Conservation (phyloP, 208 protist genomes). For the Leptomonas seymouri region DNA sequence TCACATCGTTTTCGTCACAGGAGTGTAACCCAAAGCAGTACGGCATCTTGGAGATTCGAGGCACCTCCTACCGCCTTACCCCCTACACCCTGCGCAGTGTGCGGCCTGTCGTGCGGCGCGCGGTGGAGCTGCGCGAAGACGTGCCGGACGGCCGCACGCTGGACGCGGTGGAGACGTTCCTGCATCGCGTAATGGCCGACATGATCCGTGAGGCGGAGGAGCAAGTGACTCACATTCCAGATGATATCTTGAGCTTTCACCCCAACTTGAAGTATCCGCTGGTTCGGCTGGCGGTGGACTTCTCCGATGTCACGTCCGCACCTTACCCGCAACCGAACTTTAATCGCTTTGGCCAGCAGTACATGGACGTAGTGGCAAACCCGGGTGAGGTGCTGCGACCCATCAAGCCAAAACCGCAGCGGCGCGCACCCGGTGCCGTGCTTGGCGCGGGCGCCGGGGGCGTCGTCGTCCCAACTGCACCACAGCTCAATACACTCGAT, state of each 20-base stretch:
- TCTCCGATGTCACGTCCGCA: slow-evolving; percentile 64
- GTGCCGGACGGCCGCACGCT: slow-evolving; percentile 64
- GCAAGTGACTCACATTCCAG: slow-evolving; percentile 67
- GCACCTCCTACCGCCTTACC: slow-evolving; percentile 85
- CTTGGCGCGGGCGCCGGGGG: slow-evolving; percentile 7
- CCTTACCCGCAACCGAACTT: slow-evolving; percentile 87
- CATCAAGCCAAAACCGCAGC: slow-evolving; percentile 65
- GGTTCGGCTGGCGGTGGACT: slow-evolving; percentile 85
- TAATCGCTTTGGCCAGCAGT: slow-evolving; percentile 91
- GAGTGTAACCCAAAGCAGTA: slow-evolving; percentile 97
- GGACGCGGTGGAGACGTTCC: slow-evolving; percentile 85
- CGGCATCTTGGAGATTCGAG: slow-evolving; percentile 84
- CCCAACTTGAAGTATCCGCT: slow-evolving; percentile 87
- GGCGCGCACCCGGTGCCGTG: slow-evolving; percentile 9
- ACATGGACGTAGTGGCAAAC: slow-evolving; percentile 89
- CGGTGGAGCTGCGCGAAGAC: slow-evolving; percentile 72
- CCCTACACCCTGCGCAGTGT: slow-evolving; percentile 90
- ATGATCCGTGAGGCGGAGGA: slow-evolving; percentile 85
- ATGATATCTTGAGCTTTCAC: slow-evolving; percentile 78
- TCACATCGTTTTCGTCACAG: slow-evolving; percentile 93
- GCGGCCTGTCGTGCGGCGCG: slow-evolving; percentile 92
- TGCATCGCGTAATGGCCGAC: slow-evolving; percentile 70
- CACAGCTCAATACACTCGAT: slow-evolving; percentile 67
- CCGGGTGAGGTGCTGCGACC: slow-evolving; percentile 76
- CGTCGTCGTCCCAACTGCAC: slow-evolving; percentile 46